Conservation (phyloP, 2,329 filamentous ascomycete species). For the Penicillium frequentans region DNA sequence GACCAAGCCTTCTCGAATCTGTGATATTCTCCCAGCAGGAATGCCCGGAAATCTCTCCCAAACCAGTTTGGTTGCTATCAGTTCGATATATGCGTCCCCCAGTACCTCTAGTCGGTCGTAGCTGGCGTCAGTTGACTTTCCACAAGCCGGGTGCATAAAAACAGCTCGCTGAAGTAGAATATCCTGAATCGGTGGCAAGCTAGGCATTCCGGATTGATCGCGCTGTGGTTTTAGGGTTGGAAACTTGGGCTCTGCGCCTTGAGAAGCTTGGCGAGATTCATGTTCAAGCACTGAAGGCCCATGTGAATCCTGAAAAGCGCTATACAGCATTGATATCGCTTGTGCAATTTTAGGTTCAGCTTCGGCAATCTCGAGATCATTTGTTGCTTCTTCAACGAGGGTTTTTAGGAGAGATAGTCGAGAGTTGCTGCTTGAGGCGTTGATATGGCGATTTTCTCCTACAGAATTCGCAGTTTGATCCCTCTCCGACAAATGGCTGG, state of each 20-base stretch:
- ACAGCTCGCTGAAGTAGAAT: slow-evolving; percentile 60
- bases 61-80: slow-evolving; percentile 74
- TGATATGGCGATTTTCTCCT: too few species aligned
- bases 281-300: not conserved
- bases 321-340: slow-evolving; percentile 21
- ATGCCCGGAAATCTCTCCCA: slow-evolving; percentile 68
- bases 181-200: slow-evolving; percentile 62
- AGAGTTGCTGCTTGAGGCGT: slow-evolving; percentile 7
- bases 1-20: slow-evolving; percentile 75
- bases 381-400: slow-evolving; percentile 23
- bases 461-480: not conserved
- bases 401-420: slow-evolving; percentile 20
- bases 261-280: not conserved
- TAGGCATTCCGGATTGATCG: slow-evolving; percentile 13
- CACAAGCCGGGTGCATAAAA: slow-evolving; percentile 64
- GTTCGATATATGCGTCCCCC: slow-evolving; percentile 81
- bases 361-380: slow-evolving; percentile 12
- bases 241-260: not conserved
- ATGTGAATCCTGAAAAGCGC: slow-evolving; percentile 14
- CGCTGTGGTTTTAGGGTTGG: not conserved
- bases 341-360: slow-evolving; percentile 18
- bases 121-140: slow-evolving; percentile 33
- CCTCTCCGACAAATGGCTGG: not conserved
- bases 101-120: slow-evolving; percentile 89
- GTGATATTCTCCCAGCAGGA: slow-evolving; percentile 67